These are phyloP conservation scores for Clonostachys byssicola DNA, from an alignment of 2,329 filamentous ascomycete species.

Conservation along the genomic window DNA sequence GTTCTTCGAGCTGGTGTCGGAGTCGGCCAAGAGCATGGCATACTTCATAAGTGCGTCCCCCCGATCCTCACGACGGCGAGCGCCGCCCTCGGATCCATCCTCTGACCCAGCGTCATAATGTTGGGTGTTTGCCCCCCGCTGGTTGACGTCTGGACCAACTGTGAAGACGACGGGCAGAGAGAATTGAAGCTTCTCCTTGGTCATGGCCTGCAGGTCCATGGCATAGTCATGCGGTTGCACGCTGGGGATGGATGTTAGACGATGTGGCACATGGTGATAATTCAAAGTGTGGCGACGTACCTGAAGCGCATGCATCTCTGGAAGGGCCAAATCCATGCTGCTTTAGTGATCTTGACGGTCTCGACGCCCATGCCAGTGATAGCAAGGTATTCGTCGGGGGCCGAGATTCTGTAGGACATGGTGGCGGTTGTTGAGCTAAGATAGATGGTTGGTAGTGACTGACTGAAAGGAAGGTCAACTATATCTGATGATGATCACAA, in stretches of 20 bases:
- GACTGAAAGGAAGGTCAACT: neutral
- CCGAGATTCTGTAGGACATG: constrained; percentile 65
- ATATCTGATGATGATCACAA: neutral
- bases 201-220: constrained; percentile 84
- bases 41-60: constrained; percentile 73
- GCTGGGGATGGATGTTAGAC: constrained; percentile 8
- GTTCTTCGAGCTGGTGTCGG: constrained; percentile 43
- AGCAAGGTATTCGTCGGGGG: constrained; percentile 81
- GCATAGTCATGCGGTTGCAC: constrained; percentile 78
- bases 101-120: constrained; percentile 7
- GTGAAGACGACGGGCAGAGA: constrained; percentile 81
- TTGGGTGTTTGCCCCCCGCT: constrained; percentile 31
- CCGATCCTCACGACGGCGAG: constrained; percentile 34
- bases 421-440: constrained; percentile 17
- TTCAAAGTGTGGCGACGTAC: neutral
- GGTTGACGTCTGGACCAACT: constrained; percentile 73
- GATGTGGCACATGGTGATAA: neutral
- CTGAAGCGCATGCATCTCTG: constrained; percentile 60
- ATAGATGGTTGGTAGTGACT: neutral
- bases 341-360: constrained; percentile 74
- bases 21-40: constrained; percentile 73
- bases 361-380: constrained; percentile 76
- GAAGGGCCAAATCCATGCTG: constrained; percentile 67
- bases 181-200: constrained; percentile 82
- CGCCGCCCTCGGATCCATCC: too few relatives aligned